phyloP scores from a whole-genome alignment of 306 rosid species.

The Fragaria nilgerrensis region DNA sequence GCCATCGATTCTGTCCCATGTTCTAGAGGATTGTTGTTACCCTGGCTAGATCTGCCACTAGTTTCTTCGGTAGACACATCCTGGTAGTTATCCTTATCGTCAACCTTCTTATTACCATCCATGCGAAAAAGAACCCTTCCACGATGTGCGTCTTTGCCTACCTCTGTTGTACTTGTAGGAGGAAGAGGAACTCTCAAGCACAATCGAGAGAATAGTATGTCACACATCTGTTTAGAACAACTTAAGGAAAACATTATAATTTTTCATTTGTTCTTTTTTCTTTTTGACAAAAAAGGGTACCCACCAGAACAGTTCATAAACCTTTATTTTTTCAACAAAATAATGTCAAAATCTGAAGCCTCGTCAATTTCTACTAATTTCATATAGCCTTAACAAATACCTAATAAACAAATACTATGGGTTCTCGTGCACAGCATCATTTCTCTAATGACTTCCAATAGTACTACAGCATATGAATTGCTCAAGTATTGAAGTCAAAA shows the following conservation, averaged over 20 bases:
- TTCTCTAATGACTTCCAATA: neutral
- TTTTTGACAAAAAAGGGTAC: neutral
- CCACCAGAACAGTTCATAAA: neutral
- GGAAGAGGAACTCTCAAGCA: slow-evolving; percentile 90
- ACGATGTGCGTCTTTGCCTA: slow-evolving; percentile 62
- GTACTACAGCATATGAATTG: neutral
- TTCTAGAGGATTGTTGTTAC: slow-evolving; percentile 48
- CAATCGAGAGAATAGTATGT: slow-evolving; percentile 89
- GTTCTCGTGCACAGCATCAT: neutral
- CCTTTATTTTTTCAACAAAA: neutral
- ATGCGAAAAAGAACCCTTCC: slow-evolving; percentile 35
- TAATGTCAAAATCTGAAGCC: neutral
- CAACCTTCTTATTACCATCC: slow-evolving; percentile 43
- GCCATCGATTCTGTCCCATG: slow-evolving; percentile 77
- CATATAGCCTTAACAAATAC: neutral
- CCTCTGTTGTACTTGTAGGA: slow-evolving; percentile 48
- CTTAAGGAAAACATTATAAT: neutral
- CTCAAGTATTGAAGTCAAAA: neutral
- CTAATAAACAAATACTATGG: neutral
- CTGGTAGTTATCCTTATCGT: slow-evolving; percentile 38
- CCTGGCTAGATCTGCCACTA: slow-evolving; percentile 45
- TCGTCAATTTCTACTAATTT: neutral
- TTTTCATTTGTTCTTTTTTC: too few species aligned
- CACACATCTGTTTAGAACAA: slow-evolving; percentile 83
- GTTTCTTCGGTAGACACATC: slow-evolving; percentile 56